phyloP scores from a whole-genome alignment of 805 yeast genomes.

The Candida coleopterorum region DNA sequence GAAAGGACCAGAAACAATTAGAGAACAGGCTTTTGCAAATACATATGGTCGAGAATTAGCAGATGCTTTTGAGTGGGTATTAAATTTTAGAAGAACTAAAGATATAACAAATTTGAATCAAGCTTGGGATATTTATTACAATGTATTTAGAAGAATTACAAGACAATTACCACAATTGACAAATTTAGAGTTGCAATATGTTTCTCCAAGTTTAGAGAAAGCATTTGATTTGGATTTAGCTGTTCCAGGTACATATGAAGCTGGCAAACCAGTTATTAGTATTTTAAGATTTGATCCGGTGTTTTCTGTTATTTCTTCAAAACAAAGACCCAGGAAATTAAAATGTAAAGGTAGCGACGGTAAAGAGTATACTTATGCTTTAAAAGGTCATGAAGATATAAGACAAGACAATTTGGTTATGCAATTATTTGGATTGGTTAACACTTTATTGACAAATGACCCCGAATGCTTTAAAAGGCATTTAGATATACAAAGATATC shows the following conservation, averaged over 20 bases:
- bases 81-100: constrained; percentile 76
- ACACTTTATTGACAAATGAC: constrained; percentile 81
- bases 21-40: constrained; percentile 89
- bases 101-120: constrained; percentile 88
- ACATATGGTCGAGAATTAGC: constrained; percentile 90
- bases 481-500: constrained; percentile 83
- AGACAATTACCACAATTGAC: constrained; percentile 85
- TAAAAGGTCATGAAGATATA: constrained; percentile 97
- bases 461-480: constrained; percentile 96
- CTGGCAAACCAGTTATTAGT: constrained; percentile 73
- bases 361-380: constrained; percentile 70
- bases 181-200: constrained; percentile 84
- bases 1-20: constrained; percentile 84
- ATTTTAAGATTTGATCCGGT: constrained; percentile 77
- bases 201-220: constrained; percentile 81
- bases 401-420: constrained; percentile 96
- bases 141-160: constrained; percentile 86
- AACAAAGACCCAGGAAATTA: constrained; percentile 90
- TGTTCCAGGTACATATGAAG: constrained; percentile 88
- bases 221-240: constrained; percentile 81
- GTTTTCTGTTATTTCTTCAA: constrained; percentile 83
- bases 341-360: constrained; percentile 87
- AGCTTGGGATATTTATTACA: constrained; percentile 96
- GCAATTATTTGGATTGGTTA: constrained; percentile 95
- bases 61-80: constrained; percentile 92